Evolutionary conservation across 805 yeast genomes (phyloP), one percentile per base, ranked within the genome.

Genomic region (Saccharomycopsis javanensis): DNA sequence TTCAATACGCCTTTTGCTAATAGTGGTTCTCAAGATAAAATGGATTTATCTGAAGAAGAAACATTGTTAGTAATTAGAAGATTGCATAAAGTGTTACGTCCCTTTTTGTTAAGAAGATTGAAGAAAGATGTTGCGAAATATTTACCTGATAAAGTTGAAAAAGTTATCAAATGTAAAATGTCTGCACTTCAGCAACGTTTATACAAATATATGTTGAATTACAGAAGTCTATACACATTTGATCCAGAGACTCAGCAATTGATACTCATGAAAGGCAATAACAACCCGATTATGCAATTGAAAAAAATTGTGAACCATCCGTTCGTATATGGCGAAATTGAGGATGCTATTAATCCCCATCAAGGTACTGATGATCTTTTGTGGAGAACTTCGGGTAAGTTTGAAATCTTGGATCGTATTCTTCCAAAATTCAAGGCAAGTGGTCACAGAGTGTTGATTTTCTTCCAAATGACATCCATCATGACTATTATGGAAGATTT

Each of bases 401-500:
- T 88, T 67, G 95, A 88, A 67, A 70, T 88, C 54, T 72, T 88
- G 61, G 92, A 86, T 68, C 73, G 91, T 60, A 76, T 87, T 15
- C 73, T 87, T 64, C 90, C 92, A 11, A 87, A 87, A 67, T 82
- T 85, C 67, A 80, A 83, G 63, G 84, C 80, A 0, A 73, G 84
- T 5, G 90, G 90, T 2, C 95, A 87, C 67, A 76, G 91, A 67
- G 89, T 86, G 3, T 76, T 87, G 69, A 83, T 87, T 69, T 87
- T 87, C 66, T 87, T 87, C 74, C 95, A 87, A 71, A 87, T 87
- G 95, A 87, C 95, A 0, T 89, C 85, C 66, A 88, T 87, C 56
- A 87, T 87, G 95, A 89, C 86, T 67, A 87, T 87, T 46, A 86
- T 87, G 90, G 95, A 87, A 69, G 95, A 87, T 69, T 87, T 80